Conservation (phyloP, 2,329 filamentous ascomycete genomes). For the Fusarium nurragi region DNA sequence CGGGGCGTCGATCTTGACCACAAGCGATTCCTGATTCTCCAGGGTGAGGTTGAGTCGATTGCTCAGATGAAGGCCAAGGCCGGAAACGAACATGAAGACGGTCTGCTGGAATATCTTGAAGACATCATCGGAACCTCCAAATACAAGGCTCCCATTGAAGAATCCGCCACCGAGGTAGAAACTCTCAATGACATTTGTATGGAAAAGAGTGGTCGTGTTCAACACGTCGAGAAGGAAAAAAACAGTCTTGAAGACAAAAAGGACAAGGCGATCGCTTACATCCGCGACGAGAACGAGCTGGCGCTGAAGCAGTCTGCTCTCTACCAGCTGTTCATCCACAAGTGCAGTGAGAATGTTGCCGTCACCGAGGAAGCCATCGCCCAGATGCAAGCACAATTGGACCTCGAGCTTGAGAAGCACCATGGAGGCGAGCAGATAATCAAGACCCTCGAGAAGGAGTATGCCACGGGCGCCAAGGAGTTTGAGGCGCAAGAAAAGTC, state of each 20-base stretch:
- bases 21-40: constrained; percentile 96
- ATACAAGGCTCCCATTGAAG: constrained; percentile 97
- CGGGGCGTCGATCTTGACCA: constrained; percentile 95
- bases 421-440: constrained; percentile 89
- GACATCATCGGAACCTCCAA: constrained; percentile 99
- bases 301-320: constrained; percentile 88
- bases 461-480: constrained; percentile 83
- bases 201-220: constrained; percentile 94
- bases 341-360: constrained; percentile 87
- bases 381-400: constrained; percentile 89
- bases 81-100: constrained; percentile 93
- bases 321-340: constrained; percentile 90
- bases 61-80: constrained; percentile 99
- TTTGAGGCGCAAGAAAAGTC: constrained; percentile 85
- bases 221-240: constrained; percentile 98
- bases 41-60: constrained; percentile 98
- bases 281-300: constrained; percentile 93
- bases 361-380: constrained; percentile 89
- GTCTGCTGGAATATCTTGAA: constrained; percentile 93
- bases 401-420: constrained; percentile 90
- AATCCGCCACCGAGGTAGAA: constrained; percentile 89
- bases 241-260: constrained; percentile 94
- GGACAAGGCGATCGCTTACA: constrained; percentile 87
- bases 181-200: constrained; percentile 92
- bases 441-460: constrained; percentile 86